phyloP scores from a whole-genome alignment of 306 rosid genomes.

The Cucumis cinereus region DNA sequence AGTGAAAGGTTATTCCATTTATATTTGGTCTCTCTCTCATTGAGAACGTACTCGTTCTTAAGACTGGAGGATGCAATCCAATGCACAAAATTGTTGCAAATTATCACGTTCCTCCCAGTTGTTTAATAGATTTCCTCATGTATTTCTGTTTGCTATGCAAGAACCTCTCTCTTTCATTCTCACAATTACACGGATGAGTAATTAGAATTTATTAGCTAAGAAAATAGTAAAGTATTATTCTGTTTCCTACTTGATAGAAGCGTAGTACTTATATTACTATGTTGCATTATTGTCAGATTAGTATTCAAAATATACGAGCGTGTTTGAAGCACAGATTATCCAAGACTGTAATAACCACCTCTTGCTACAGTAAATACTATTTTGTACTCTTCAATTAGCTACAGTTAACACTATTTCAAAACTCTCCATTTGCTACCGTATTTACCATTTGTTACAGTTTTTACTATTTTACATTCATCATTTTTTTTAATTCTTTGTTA shows the following conservation, averaged over 20 bases:
- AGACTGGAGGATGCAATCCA: not conserved
- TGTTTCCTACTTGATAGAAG: not conserved
- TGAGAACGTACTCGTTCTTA: not conserved
- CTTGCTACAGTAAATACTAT: no score
- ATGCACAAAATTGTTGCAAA: not conserved
- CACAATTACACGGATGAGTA: not conserved
- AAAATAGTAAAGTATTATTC: not conserved
- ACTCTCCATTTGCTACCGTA: no score
- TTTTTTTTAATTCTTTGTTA: no score
- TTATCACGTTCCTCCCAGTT: not conserved
- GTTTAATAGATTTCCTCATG: not conserved
- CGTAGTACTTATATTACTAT: not conserved
- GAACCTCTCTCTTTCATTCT: not conserved
- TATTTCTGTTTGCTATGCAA: not conserved
- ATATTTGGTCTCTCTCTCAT: not conserved
- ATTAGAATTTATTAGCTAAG: not conserved
- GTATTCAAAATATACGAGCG: not conserved
- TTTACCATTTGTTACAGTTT: no score
- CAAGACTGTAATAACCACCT: no score
- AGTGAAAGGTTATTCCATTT: not conserved
- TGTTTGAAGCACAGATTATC: no score
- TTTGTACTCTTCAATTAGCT: no score
- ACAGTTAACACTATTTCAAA: no score
- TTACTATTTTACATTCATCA: no score
- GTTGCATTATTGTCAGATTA: not conserved